Percentiles rank a stretch among this genome's conserved stretches.
phyloP scores from a whole-genome alignment of 1,284 basidiomycete genomes.

The Singerocomus inundabilis region DNA sequence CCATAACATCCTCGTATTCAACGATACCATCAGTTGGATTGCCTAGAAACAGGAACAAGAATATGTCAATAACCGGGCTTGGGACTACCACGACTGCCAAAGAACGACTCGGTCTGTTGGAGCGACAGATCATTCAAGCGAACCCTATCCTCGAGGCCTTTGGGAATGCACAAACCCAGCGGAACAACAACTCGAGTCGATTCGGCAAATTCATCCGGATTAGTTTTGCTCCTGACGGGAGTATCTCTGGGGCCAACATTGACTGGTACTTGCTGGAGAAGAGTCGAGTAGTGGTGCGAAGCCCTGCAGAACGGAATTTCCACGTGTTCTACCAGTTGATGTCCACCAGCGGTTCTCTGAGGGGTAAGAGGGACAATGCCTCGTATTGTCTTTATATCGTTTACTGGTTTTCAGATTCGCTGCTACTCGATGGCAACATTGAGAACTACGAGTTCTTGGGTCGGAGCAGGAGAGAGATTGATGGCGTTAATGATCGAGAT shows the following conservation, averaged over 20 bases:
- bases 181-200: slow-evolving; percentile 99
- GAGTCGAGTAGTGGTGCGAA: slow-evolving; percentile 89
- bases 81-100: slow-evolving; percentile 53
- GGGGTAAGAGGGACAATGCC: slow-evolving; percentile 46
- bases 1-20: slow-evolving; percentile 42
- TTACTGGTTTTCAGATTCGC: slow-evolving; percentile 50
- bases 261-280: slow-evolving; percentile 99
- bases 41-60: slow-evolving; percentile 51
- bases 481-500: slow-evolving; percentile 89
- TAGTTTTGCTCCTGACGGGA: slow-evolving; percentile 90
- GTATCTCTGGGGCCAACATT: slow-evolving; percentile 97
- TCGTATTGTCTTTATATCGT: neutral
- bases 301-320: slow-evolving; percentile 88
- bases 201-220: slow-evolving; percentile 99
- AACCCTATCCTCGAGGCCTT: slow-evolving; percentile 99
- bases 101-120: slow-evolving; percentile 82
- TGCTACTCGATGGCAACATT: slow-evolving; percentile 75
- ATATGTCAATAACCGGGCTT: slow-evolving; percentile 44
- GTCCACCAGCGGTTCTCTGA: slow-evolving; percentile 63
- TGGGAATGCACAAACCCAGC: slow-evolving; percentile 97
- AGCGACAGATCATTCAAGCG: slow-evolving; percentile 96
- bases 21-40: slow-evolving; percentile 59
- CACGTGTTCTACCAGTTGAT: slow-evolving; percentile 96
- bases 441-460: slow-evolving; percentile 92
- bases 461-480: slow-evolving; percentile 85